Evolutionary conservation across 768 basidiomycete species (phyloP).

Genomic region (Mycena leptocephala): DNA sequence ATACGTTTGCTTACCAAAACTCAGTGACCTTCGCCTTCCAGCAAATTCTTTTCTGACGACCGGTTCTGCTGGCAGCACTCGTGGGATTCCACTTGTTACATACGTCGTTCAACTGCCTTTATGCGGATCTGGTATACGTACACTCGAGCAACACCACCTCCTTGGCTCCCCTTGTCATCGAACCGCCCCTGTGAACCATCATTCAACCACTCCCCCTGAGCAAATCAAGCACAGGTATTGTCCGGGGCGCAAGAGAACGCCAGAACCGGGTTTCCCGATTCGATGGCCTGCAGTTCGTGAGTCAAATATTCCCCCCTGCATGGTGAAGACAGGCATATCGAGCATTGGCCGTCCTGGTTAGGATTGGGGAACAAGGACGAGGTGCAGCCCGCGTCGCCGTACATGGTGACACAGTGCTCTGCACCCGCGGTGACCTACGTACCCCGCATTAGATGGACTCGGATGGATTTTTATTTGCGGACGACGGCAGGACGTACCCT

Average conservation of each 20-base stretch:
- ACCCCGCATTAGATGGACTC: background rate
- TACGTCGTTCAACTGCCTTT: no score
- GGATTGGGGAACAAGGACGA: background rate
- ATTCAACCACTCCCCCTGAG: no score
- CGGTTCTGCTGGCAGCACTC: no score
- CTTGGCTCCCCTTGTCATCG: no score
- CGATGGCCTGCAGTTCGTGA: background rate
- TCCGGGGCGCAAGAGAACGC: background rate
- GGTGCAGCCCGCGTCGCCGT: background rate
- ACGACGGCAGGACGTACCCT: background rate
- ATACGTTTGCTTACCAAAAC: no score
- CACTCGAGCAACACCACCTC: no score
- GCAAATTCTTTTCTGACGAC: no score
- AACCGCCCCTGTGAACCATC: no score
- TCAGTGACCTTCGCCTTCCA: no score
- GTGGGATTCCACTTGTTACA: no score
- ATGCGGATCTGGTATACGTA: no score
- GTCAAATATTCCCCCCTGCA: no score
- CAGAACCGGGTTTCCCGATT: slow-evolving; percentile 2
- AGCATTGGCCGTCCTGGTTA: slow-evolving; percentile 7
- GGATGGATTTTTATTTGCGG: background rate
- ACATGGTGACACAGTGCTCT: slow-evolving; percentile 1
- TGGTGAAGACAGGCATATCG: background rate
- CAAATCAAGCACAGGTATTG: slow-evolving; percentile 1
- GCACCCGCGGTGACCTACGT: background rate